Evolutionary conservation across 2,329 filamentous ascomycete species (phyloP).

Genomic region (Hansfordia pulvinata): DNA sequence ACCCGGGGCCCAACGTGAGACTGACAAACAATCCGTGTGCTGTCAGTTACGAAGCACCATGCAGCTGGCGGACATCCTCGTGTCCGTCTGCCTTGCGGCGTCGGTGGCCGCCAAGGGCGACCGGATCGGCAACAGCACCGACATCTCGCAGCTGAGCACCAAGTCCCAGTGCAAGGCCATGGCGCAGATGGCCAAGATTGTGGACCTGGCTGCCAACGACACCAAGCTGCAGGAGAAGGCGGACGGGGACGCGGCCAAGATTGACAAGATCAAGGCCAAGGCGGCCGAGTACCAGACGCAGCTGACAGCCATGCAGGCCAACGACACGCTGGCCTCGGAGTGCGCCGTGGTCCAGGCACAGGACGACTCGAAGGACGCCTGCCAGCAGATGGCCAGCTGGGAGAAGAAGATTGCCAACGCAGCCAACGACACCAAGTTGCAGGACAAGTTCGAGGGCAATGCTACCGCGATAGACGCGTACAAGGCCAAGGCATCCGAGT

Average conservation of each 20-base stretch:
- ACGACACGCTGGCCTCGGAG: conserved; percentile 19
- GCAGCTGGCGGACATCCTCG: conserved; percentile 7
- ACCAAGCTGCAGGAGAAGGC: conserved; percentile 18
- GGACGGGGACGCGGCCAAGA: conserved; percentile 21
- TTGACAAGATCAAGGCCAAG: conserved; percentile 21
- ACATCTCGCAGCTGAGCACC: too few relatives aligned
- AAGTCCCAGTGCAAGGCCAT: conserved; percentile 19
- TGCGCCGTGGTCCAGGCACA: conserved; percentile 19
- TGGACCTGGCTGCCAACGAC: conserved; percentile 20
- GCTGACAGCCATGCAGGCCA: conserved; percentile 17
- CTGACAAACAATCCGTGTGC: too few relatives aligned
- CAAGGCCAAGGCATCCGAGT: conserved; percentile 16
- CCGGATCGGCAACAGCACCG: conserved; percentile 13
- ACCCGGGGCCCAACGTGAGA: too few relatives aligned
- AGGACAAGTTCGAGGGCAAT: conserved; percentile 19
- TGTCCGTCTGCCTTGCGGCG: conserved; percentile 5
- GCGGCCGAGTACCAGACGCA: conserved; percentile 14
- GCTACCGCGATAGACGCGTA: conserved; percentile 18
- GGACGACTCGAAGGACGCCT: conserved; percentile 13
- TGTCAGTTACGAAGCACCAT: too few relatives aligned
- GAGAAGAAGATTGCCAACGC: conserved; percentile 12
- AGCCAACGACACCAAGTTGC: conserved; percentile 17
- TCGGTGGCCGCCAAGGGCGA: conserved; percentile 13
- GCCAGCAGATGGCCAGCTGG: conserved; percentile 14
- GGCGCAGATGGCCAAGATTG: conserved; percentile 13